Percentiles rank a stretch among this genome's conserved stretches.
These are phyloP conservation scores for Arachnomyces sp. DNA, from an alignment of 2,329 filamentous ascomycete genomes.

Conservation along the genomic window DNA sequence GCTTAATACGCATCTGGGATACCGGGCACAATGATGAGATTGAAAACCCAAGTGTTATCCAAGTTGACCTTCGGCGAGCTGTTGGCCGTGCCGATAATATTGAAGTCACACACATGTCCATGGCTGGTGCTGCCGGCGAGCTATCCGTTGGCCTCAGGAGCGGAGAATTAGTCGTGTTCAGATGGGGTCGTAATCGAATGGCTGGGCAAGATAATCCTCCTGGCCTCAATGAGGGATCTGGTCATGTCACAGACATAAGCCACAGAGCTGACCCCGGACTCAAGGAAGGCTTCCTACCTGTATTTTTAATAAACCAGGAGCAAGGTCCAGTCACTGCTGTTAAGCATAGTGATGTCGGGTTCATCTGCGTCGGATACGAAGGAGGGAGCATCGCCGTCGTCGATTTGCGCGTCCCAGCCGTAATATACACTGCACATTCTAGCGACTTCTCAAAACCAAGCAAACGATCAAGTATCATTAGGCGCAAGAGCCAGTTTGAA, in stretches of 20 bases:
- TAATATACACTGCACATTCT: constrained; percentile 69
- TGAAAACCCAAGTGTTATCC: constrained; percentile 71
- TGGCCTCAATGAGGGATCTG: constrained; percentile 51
- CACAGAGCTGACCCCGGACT: constrained; percentile 62
- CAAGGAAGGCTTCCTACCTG: constrained; percentile 72
- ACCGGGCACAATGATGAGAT: constrained; percentile 85
- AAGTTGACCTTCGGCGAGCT: constrained; percentile 78
- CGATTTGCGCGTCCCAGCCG: constrained; percentile 75
- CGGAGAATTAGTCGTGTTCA: constrained; percentile 80
- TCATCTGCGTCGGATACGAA: constrained; percentile 79
- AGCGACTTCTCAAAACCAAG: constrained; percentile 67
- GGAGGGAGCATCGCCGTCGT: constrained; percentile 71
- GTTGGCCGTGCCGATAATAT: constrained; percentile 70
- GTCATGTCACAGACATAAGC: constrained; percentile 65
- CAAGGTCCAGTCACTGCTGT: constrained; percentile 72
- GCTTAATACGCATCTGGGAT: constrained; percentile 88
- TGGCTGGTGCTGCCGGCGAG: constrained; percentile 74
- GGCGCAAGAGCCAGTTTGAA: constrained; percentile 42
- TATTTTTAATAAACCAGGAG: constrained; percentile 72
- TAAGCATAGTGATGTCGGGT: constrained; percentile 85
- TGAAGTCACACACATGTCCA: constrained; percentile 67
- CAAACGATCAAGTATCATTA: constrained; percentile 61
- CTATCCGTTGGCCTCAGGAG: constrained; percentile 70
- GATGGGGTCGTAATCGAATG: constrained; percentile 74
- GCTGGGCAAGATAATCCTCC: constrained; percentile 55